Conservation (phyloP, 495 filamentous ascomycete genomes). For the Collariella sp. region DNA sequence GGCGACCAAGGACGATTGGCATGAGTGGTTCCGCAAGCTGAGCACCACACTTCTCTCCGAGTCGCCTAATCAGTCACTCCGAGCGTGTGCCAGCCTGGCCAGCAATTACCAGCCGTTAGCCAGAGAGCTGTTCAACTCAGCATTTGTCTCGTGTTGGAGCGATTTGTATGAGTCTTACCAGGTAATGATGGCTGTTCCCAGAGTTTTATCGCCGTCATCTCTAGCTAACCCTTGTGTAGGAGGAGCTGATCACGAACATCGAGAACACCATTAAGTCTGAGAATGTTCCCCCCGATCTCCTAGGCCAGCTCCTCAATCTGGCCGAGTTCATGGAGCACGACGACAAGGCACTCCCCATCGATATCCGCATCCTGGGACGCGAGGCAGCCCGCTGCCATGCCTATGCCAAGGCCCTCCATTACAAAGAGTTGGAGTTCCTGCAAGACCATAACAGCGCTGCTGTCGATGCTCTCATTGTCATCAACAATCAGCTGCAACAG, state of each 20-base stretch:
- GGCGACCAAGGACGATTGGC: slow-evolving; percentile 96
- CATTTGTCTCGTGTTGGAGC: slow-evolving; percentile 98
- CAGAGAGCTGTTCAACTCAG: slow-evolving; percentile 93
- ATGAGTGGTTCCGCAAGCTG: slow-evolving; percentile 96
- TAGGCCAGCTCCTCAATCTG: slow-evolving; percentile 89
- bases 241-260: slow-evolving; percentile 89
- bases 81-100: slow-evolving; percentile 86
- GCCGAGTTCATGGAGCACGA: slow-evolving; percentile 99
- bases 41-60: slow-evolving; percentile 93
- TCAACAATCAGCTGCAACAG: slow-evolving; percentile 97
- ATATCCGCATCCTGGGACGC: slow-evolving; percentile 84
- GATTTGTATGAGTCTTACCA: slow-evolving; percentile 88
- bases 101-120: slow-evolving; percentile 85
- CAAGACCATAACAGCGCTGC: slow-evolving; percentile 94
- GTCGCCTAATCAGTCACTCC: slow-evolving; percentile 86
- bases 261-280: slow-evolving; percentile 89
- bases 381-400: slow-evolving; percentile 94
- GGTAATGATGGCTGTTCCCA: slow-evolving; percentile 9
- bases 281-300: slow-evolving; percentile 87
- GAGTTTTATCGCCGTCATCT: neutral
- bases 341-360: slow-evolving; percentile 94
- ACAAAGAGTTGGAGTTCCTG: slow-evolving; percentile 96
- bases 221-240: slow-evolving; percentile 38
- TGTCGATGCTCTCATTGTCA: slow-evolving; percentile 92
- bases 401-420: slow-evolving; percentile 95